These are phyloP conservation scores for Aphanocladium album DNA, from an alignment of 2,329 filamentous ascomycete genomes.

Conservation along the genomic window DNA sequence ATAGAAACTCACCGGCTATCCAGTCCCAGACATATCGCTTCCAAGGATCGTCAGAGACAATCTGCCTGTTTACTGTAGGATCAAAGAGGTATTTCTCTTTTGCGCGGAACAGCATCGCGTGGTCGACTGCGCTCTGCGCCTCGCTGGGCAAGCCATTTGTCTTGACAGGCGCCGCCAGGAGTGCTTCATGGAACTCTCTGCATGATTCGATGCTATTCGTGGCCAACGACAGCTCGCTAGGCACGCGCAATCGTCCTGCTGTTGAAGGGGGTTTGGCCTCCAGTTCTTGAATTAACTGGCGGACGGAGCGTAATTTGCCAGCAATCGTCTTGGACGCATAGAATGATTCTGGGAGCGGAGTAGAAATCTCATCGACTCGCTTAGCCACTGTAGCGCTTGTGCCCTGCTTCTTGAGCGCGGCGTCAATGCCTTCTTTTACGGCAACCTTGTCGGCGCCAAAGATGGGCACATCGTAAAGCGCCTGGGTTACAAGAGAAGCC, in stretches of 20 bases:
- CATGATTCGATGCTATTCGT: constrained; percentile 42
- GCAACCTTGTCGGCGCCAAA: constrained; percentile 50
- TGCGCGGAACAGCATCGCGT: constrained; percentile 55
- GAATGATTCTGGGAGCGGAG: constrained; percentile 37
- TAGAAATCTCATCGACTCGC: constrained; percentile 31
- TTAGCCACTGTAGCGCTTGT: constrained; percentile 30
- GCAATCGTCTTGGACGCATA: constrained; percentile 37
- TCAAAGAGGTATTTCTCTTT: constrained; percentile 61
- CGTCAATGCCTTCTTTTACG: constrained; percentile 37
- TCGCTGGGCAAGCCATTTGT: constrained; percentile 44
- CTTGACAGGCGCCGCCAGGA: constrained; percentile 42
- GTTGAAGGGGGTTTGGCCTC: constrained; percentile 25
- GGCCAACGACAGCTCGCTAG: constrained; percentile 33
- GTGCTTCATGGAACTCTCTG: constrained; percentile 52
- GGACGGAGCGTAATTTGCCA: constrained; percentile 44
- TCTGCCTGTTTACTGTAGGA: constrained; percentile 56
- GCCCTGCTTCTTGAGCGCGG: constrained; percentile 32
- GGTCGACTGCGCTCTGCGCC: constrained; percentile 49
- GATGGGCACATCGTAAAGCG: constrained; percentile 48
- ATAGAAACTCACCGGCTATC: constrained; percentile 52
- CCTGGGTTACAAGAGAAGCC: constrained; percentile 49
- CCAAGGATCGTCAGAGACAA: constrained; percentile 69
- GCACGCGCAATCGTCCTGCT: constrained; percentile 16
- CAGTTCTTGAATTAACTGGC: constrained; percentile 30
- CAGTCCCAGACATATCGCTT: constrained; percentile 76